phyloP scores from a whole-genome alignment of 345 rosid genomes.

The Linum tenue region DNA sequence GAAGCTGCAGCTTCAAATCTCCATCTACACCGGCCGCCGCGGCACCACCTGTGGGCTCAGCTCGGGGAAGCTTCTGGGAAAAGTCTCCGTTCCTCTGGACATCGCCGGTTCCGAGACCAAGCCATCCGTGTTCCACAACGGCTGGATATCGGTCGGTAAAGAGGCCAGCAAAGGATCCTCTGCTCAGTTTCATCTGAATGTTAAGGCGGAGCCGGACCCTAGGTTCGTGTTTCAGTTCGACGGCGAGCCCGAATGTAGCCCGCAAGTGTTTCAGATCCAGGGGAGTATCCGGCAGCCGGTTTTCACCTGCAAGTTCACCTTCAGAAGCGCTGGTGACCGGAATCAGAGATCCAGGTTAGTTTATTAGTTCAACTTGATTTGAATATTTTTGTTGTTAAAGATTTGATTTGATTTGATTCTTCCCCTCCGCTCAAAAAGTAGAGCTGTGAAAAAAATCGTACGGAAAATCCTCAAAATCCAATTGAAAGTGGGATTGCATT shows the following conservation, averaged over 20 bases:
- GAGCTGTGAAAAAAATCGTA: too few species aligned
- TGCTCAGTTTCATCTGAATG: slow-evolving; percentile 62
- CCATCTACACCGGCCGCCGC: slow-evolving; percentile 60
- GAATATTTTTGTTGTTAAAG: neutral
- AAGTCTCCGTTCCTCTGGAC: slow-evolving; percentile 67
- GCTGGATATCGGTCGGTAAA: slow-evolving; percentile 70
- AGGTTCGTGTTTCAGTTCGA: slow-evolving; percentile 96
- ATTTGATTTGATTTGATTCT: slow-evolving; percentile 1
- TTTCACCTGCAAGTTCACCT: slow-evolving; percentile 87
- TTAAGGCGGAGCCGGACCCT: slow-evolving; percentile 84
- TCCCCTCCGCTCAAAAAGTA: slow-evolving; percentile 2
- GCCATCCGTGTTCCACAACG: slow-evolving; percentile 53
- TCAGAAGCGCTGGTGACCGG: slow-evolving; percentile 59
- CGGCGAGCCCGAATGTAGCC: slow-evolving; percentile 94
- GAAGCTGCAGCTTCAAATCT: slow-evolving; percentile 42
- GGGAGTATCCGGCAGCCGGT: slow-evolving; percentile 84
- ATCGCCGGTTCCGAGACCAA: slow-evolving; percentile 47
- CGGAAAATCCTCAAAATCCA: too few species aligned
- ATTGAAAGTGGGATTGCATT: too few species aligned
- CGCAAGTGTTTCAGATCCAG: slow-evolving; percentile 82
- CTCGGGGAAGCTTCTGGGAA: slow-evolving; percentile 65
- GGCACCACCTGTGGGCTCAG: slow-evolving; percentile 66
- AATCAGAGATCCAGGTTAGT: slow-evolving; percentile 63
- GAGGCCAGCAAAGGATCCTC: slow-evolving; percentile 33
- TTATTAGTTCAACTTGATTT: neutral